Evolutionary conservation across 768 basidiomycete genomes (phyloP), one percentile per base, ranked within the genome.

Genomic region (Strobilomyces dryophilus): DNA sequence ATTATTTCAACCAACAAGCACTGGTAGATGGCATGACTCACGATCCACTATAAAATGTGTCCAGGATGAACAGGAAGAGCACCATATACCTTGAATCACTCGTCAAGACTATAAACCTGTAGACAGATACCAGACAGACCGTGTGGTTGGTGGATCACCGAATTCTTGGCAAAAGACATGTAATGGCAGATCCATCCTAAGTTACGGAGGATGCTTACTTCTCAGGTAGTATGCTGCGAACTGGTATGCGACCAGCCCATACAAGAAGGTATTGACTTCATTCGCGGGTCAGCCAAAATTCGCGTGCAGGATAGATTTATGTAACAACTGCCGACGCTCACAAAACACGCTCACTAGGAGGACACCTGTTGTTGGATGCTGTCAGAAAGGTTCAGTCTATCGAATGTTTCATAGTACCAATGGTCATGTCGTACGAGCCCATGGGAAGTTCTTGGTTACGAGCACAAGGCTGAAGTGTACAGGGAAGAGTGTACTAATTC

Each of bases 211-310:
- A 14, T 12, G 48, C 64, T 47, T 44, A 52, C 54, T 41, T 42
- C 47, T 55, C 42, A 62, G 67, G 57, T 69, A 63, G 55, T 78
- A 78, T 7, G 65, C 57, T 8, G 69, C 20, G 15, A 41, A 41
- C 21, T 41, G 40, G 15, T 26, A 41, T 12, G 21, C 15, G 24
- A 41, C 40, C 21, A 41, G 21, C 20, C 40, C 40, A 26, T 24
- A 41, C 21, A 41, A 14, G 40, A 41, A 41, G 12, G 64, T 66
- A 35, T 66, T 66, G 45, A 66, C 64, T 65, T 29, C 18, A 11
- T 34, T 44, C 9, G 20, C 5, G 2, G 3, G 6, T 60, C 44
- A 53, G 21, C 4, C 5, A 4, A n/a, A 17, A 15, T 14, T 2
- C 17, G 17, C 36, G 36, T 27, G 27, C 15, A 39, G 10, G 34